Evolutionary conservation across 2,329 filamentous ascomycete species (phyloP).

Genomic region (Botrytis pseudocinerea): DNA sequence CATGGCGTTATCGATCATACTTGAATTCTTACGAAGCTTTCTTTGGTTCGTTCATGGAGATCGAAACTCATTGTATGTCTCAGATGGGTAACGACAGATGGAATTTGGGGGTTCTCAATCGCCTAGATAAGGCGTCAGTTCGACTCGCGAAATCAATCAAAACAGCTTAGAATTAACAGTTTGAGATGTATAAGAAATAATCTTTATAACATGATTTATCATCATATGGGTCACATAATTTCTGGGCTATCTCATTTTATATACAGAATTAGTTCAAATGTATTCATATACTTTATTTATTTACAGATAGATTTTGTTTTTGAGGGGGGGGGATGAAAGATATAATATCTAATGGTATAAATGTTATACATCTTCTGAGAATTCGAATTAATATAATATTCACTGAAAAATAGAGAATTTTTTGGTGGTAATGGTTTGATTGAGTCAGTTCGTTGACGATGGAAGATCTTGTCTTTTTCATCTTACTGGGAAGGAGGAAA

Average conservation of each 20-base stretch:
- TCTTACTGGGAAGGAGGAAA: not conserved
- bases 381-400: too few relatives aligned
- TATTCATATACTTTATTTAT: too few relatives aligned
- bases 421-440: not conserved
- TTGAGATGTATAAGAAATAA: not conserved
- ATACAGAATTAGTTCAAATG: not conserved
- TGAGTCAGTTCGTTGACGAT: not conserved
- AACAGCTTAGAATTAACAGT: not conserved
- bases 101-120: not conserved
- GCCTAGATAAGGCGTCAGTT: not conserved
- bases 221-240: too few relatives aligned
- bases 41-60: not conserved
- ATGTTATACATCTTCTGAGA: too few relatives aligned
- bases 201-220: not conserved
- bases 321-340: too few relatives aligned
- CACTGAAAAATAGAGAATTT: not conserved
- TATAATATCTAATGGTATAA: too few relatives aligned
- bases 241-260: not conserved
- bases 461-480: not conserved
- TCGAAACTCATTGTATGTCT: not conserved
- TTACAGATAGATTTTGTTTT: too few relatives aligned
- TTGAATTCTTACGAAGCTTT: not conserved
- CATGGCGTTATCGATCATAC: not conserved
- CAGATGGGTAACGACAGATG: not conserved
- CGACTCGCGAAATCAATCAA: not conserved